Conservation (phyloP, 345 rosid species). For the Tarenaya hassleriana region DNA sequence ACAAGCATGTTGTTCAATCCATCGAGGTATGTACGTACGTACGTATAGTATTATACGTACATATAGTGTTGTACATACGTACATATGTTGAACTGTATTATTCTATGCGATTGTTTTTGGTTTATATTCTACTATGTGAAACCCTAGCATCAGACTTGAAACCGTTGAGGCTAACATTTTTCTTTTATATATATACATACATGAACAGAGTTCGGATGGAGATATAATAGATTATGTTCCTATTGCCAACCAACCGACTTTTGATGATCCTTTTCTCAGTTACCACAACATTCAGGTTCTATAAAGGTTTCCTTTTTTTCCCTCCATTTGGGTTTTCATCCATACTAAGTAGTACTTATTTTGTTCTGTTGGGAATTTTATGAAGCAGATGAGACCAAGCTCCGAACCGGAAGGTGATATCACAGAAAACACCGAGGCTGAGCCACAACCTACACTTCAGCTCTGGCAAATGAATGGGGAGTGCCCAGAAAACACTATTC, state of each 20-base stretch:
- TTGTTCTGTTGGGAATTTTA: no score
- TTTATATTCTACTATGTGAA: background rate
- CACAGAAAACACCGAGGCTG: background rate
- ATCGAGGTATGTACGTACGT: no score
- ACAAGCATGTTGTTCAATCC: conserved; percentile 46
- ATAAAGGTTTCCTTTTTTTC: no score
- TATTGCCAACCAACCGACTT: conserved; percentile 45
- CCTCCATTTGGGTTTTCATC: no score
- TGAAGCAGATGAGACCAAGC: conserved; percentile 32
- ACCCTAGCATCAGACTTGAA: background rate
- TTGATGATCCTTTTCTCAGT: conserved; percentile 49
- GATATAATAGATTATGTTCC: conserved; percentile 43
- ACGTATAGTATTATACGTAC: conserved; percentile 2
- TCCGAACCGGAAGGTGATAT: conserved; percentile 35
- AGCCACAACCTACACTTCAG: conserved; percentile 27
- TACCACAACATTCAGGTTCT: conserved; percentile 49
- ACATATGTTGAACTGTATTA: no score
- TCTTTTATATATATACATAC: background rate
- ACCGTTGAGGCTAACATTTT: background rate
- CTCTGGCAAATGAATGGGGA: conserved; percentile 55
- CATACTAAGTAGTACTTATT: no score
- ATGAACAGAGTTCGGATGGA: conserved; percentile 43
- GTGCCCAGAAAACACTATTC: conserved; percentile 72
- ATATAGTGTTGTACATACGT: no score
- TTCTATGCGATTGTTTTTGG: background rate